Percentiles rank a stretch among this genome's conserved stretches.
Conservation (phyloP, 495 filamentous ascomycete genomes). For the Xylaria flabelliformis region DNA sequence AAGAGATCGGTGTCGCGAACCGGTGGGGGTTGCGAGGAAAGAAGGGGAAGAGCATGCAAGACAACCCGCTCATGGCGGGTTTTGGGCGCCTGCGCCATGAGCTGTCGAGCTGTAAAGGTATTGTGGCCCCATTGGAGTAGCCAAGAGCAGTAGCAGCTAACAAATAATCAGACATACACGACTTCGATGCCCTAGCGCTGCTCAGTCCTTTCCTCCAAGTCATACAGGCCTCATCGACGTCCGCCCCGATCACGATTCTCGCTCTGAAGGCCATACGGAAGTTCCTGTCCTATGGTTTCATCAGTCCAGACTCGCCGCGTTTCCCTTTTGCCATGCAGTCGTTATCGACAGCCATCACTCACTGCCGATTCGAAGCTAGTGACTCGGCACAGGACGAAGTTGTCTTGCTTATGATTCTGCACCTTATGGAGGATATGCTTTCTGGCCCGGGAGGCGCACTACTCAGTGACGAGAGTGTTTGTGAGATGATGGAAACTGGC, state of each 20-base stretch:
- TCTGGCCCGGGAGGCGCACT: constrained; percentile 90
- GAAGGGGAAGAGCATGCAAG: constrained; percentile 97
- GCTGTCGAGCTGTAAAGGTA: constrained; percentile 87
- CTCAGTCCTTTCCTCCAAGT: constrained; percentile 97
- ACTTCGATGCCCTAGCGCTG: constrained; percentile 87
- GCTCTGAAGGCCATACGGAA: constrained; percentile 96
- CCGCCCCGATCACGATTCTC: constrained; percentile 93
- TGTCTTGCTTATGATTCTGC: constrained; percentile 88
- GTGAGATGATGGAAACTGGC: constrained; percentile 99
- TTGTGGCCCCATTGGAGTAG: not conserved
- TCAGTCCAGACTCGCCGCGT: constrained; percentile 79
- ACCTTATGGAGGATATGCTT: constrained; percentile 97
- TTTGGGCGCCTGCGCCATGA: constrained; percentile 90
- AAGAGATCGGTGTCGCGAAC: constrained; percentile 56
- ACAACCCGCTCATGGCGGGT: constrained; percentile 95
- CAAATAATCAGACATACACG: constrained; percentile 70
- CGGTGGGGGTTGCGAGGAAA: constrained; percentile 93
- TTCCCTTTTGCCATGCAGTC: constrained; percentile 92
- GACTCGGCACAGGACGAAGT: constrained; percentile 95
- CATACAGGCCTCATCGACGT: constrained; percentile 94
- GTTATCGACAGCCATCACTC: constrained; percentile 91
- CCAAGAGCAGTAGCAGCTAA: constrained; percentile 15
- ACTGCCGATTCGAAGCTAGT: constrained; percentile 96
- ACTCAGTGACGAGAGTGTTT: constrained; percentile 94
- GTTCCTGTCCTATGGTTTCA: constrained; percentile 93